Base-by-base conservation (phyloP, 345 rosid genomes). In the Moricandia moricandioides region DNA sequence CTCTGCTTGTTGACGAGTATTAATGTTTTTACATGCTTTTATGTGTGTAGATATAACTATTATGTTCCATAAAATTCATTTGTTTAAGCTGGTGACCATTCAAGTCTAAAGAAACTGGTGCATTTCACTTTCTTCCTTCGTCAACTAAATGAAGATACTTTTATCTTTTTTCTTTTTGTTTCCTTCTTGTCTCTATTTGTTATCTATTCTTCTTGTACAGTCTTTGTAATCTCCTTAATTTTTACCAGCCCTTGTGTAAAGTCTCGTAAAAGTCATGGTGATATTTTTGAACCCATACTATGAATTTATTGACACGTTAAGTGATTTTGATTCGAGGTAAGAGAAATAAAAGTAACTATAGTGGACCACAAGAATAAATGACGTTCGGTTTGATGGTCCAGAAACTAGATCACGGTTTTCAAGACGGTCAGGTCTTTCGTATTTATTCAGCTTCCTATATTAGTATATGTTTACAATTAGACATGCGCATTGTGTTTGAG, bases 41-140 rank as follows among this genome's bases (percentile, higher is more conserved):
- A 33, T 30, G 8, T 33, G 7, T 33, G 35, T 33, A 33, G 12
- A 6, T 58, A 29, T 35, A 18, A 35, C 2, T 62, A 17, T 11
- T 35, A 17, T 8, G 40, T 4, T 34, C 8, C 65, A 34, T 17
- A 64, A 24, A n/a, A 13, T 7, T 24, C 3, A 21, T 7, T 24
- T 64, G 52, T 64, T 24, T 26, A 24, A 64, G 35, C 30, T 40
- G 14, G 18, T 64, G 54, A 40, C 69, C 69, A 64, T 39, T 37
- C 17, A 37, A 62, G 35, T 33, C 7, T 33, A 33, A 5, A 33
- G 35, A 33, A 79, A 73, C 56, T 75, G 70, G 29, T 73, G 71
- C 77, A 81, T 66, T 47, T 71, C 72, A 70, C 93, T 88, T 87
- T 85, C 84, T 87, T 88, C 88, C 75, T 83, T 83, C 73, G 80